Percentiles rank a stretch among this genome's conserved stretches.
phyloP scores from a whole-genome alignment of 1,284 basidiomycete genomes.

The Paramarasmius palmivorus region DNA sequence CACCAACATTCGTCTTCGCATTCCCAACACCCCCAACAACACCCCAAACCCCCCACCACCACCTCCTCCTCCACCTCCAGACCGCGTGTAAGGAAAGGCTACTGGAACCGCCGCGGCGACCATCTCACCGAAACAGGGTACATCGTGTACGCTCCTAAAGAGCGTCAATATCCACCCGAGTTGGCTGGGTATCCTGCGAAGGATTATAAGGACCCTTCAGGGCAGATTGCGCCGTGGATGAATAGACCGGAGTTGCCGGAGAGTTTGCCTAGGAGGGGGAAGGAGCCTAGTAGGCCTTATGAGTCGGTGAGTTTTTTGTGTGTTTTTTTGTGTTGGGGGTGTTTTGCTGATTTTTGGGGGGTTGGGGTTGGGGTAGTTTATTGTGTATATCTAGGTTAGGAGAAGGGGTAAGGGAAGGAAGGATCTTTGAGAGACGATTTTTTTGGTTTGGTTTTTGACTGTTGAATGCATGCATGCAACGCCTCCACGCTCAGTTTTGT shows the following conservation, averaged over 20 bases:
- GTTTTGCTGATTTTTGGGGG: no score
- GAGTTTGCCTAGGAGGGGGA: constrained; percentile 55
- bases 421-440: no score
- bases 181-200: constrained; percentile 11
- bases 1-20: no score
- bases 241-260: constrained; percentile 56
- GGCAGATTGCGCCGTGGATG: constrained; percentile 39
- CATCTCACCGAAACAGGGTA: constrained; percentile 8
- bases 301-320: constrained; percentile 42
- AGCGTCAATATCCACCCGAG: constrained; percentile 9
- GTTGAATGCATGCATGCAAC: no score
- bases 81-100: constrained; percentile 6
- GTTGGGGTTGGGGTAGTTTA: constrained; percentile 34
- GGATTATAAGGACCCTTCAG: constrained; percentile 19
- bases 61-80: no score
- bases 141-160: constrained; percentile 12
- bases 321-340: background rate
- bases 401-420: no score
- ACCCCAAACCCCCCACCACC: no score
- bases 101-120: constrained; percentile 14
- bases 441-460: no score
- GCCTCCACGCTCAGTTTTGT: no score
- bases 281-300: constrained; percentile 55
- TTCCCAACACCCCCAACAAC: no score
- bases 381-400: constrained; percentile 34